Evolutionary conservation across 257 asterid genomes (phyloP).

Genomic region (Nicotiana obtusifolia): DNA sequence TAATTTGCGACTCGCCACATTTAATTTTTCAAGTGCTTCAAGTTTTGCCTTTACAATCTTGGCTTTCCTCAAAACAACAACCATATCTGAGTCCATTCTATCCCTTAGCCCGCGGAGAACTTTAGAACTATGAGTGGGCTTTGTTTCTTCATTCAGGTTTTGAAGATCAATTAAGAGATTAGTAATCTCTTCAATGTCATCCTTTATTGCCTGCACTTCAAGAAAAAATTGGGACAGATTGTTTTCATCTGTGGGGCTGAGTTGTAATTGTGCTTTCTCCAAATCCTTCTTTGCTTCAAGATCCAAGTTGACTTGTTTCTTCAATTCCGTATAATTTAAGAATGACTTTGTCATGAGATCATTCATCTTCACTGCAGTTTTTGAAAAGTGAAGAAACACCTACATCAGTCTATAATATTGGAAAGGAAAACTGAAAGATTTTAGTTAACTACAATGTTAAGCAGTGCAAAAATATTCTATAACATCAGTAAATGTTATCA

Average conservation of each 20-base stretch:
- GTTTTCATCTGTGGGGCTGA: conserved; percentile 30
- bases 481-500: no score
- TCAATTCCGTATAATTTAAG: conserved; percentile 64
- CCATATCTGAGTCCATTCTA: conserved; percentile 76
- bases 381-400: neutral
- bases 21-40: conserved; percentile 54
- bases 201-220: conserved; percentile 48
- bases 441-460: no score
- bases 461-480: no score
- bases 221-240: conserved; percentile 53
- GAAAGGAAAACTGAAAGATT: no score
- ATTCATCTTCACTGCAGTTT: conserved; percentile 44
- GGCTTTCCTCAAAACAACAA: conserved; percentile 59
- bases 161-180: conserved; percentile 69
- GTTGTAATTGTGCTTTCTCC: conserved; percentile 37
- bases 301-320: conserved; percentile 55
- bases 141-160: conserved; percentile 51
- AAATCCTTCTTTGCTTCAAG: conserved; percentile 41
- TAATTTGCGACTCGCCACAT: conserved; percentile 31
- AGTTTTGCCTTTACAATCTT: conserved; percentile 49
- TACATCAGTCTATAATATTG: no score
- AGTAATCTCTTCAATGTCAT: conserved; percentile 49
- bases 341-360: conserved; percentile 88
- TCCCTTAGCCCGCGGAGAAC: conserved; percentile 71
- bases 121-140: conserved; percentile 58